phyloP scores from a whole-genome alignment of 768 basidiomycete species.

The Panellus pusillus region DNA sequence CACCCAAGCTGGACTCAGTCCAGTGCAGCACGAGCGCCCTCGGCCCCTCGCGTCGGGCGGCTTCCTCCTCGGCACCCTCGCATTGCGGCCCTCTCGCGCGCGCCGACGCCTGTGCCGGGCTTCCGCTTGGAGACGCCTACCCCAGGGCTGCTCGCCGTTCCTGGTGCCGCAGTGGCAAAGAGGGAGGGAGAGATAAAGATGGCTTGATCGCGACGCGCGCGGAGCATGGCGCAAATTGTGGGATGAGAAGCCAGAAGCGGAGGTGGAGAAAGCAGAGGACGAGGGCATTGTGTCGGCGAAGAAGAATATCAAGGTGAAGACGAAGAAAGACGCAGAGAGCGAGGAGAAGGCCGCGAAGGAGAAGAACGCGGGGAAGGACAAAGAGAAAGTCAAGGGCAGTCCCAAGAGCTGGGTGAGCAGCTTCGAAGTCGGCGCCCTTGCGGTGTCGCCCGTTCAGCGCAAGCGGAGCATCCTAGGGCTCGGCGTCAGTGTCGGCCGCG shows the following conservation, averaged over 20 bases:
- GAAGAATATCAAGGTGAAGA: slow-evolving; percentile 23
- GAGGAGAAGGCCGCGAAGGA: slow-evolving; percentile 33
- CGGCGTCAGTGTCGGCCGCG: too few relatives aligned
- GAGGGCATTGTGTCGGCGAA: slow-evolving; percentile 23
- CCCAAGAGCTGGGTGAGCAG: slow-evolving; percentile 57
- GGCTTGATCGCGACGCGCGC: slow-evolving; percentile 71
- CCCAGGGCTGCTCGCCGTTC: too few relatives aligned
- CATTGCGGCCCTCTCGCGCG: too few relatives aligned
- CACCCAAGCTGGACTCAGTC: background rate
- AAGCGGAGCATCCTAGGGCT: slow-evolving; percentile 60
- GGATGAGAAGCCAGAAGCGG: slow-evolving; percentile 31
- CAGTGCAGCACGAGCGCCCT: too few relatives aligned
- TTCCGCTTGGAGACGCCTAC: too few relatives aligned
- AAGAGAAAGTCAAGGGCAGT: slow-evolving; percentile 35
- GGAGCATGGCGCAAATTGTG: slow-evolving; percentile 69
- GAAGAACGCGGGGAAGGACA: slow-evolving; percentile 29
- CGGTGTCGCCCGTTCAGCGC: slow-evolving; percentile 50
- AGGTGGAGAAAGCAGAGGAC: slow-evolving; percentile 36
- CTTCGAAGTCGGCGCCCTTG: slow-evolving; percentile 67
- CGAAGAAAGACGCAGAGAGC: slow-evolving; percentile 36
- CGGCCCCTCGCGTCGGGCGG: too few relatives aligned
- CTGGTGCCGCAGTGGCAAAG: slow-evolving; percentile 6
- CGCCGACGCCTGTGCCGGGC: too few relatives aligned
- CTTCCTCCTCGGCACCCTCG: too few relatives aligned
- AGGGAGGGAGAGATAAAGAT: slow-evolving; percentile 15